Percentiles rank a stretch among this genome's conserved stretches.
Evolutionary conservation across 2,329 filamentous ascomycete species (phyloP).

Genomic region (Aspergillus glaucus): DNA sequence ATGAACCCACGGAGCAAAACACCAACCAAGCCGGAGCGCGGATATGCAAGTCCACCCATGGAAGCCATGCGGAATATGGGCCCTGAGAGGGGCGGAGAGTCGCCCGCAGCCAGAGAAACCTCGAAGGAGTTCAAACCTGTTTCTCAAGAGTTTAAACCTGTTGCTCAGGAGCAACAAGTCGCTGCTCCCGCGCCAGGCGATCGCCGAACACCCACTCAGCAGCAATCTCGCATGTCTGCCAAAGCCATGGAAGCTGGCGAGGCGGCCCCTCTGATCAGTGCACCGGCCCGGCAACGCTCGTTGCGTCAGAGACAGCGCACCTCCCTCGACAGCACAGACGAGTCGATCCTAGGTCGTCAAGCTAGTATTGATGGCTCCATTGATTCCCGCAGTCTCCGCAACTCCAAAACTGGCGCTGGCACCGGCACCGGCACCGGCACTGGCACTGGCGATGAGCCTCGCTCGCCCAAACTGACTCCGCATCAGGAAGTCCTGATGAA

Average conservation of each 20-base stretch:
- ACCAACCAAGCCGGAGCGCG: slow-evolving; percentile 45
- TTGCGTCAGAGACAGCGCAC: slow-evolving; percentile 56
- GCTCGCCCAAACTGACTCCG: slow-evolving; percentile 40
- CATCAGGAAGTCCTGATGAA: slow-evolving; percentile 63
- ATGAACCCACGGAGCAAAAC: slow-evolving; percentile 43
- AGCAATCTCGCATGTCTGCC: slow-evolving; percentile 33
- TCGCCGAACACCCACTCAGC: slow-evolving; percentile 58
- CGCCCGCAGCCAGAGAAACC: slow-evolving; percentile 40
- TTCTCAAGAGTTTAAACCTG: slow-evolving; percentile 35
- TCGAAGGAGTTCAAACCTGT: slow-evolving; percentile 29
- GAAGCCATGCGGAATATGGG: slow-evolving; percentile 39
- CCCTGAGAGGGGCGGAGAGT: slow-evolving; percentile 43
- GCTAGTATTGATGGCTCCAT: slow-evolving; percentile 35
- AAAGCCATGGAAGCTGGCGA: slow-evolving; percentile 43
- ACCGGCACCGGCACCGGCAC: too few species aligned
- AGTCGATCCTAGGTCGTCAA: slow-evolving; percentile 45
- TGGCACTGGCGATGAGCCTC: slow-evolving; percentile 32
- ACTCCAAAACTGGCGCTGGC: slow-evolving; percentile 24
- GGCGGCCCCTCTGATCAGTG: slow-evolving; percentile 38
- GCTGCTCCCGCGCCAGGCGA: slow-evolving; percentile 49
- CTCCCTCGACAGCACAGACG: slow-evolving; percentile 63
- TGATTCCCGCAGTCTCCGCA: slow-evolving; percentile 33
- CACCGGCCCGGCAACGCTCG: slow-evolving; percentile 43
- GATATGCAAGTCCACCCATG: slow-evolving; percentile 36
- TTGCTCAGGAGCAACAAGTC: slow-evolving; percentile 40